Base-by-base conservation (phyloP, 345 rosid species). In the Limnanthes douglasii region DNA sequence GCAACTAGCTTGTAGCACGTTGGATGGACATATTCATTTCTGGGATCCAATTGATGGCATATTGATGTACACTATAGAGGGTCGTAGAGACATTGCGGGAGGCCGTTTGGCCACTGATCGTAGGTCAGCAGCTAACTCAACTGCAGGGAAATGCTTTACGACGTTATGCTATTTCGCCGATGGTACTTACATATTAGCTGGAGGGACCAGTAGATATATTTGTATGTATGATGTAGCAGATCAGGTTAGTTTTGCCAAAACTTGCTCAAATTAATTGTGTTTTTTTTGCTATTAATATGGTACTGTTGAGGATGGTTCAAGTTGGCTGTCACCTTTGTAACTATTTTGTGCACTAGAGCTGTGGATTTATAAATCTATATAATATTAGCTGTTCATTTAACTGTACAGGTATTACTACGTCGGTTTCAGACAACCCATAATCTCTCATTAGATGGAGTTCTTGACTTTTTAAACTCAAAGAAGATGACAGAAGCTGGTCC, bases 401-500 rank as follows among this genome's bases (percentile, higher is more conserved):
- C 0, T 34, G 35, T 51, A 25, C 51, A 90, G 98, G 85, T 90
- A 51, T 61, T 90, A 44, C 59, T 90, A 51, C 84, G 74, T 14
- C 68, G 94, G 33, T 72, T 84, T 60, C 82, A 90, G 59, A 70
- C 80, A 66, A 70, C 98, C 18, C 73, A 59, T 26, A 90, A 90
- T 53, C 81, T 59, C 34, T 84, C 98, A 18, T 57, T 77, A 21
- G 98, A 90, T 57, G 98, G 98, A 31, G 86, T 90, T 59, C 95
- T 84, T 3, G 98, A 90, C 64, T 77, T 84, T 38, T 59, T 84
- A 36, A 70, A 70, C 79, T 90, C 98, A 4, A 84, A 75, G 78
- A 84, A 66, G 34, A 84, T 90, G 98, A 84, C 95, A 16, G 94
- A 80, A 9, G 92, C 96, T 43, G 96, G 98, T 26, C 98, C 98